Evolutionary conservation across 495 filamentous ascomycete genomes (phyloP), one percentile per base, ranked within the genome.

Genomic region (Parathielavia hyrcaniae): DNA sequence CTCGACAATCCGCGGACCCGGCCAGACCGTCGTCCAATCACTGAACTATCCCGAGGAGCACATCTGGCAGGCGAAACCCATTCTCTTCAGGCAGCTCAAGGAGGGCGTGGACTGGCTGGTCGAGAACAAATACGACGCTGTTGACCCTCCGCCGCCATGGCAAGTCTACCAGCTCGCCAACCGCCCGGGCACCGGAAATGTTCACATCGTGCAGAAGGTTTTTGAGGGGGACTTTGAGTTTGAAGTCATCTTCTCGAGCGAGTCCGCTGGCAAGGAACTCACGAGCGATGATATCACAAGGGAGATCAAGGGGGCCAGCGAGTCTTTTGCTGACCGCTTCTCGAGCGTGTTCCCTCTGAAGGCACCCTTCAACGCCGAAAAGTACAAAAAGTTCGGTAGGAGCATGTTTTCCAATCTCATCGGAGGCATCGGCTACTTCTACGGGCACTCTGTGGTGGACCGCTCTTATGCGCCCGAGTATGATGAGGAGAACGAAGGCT

Each of bases 181-280:
- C 58, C 65, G 73, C 0, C 84, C 88, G 19, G 83, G 83, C 13
- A 49, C 73, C 19, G 95, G 92, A 14, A 97, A 97, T 65, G 63
- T 90, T 5, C 93, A 98, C 59, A 75, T 95, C 48, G 81, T 97
- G 40, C 92, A 98, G 71, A 97, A 96, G 72, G 80, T 91, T 4
- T 98, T 97, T 68, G 82, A 88, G 67, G 95, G 95, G 1, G 64
- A 84, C 22, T 98, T 97, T 68, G 89, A 93, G 79, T 97, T 98
- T 64, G 93, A 98, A 65, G 77, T 97, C 44, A 78, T 97, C 23
- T 97, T 88, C 75, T 90, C 89, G 5, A 96, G 92, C 58, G 83
- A 75, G 47, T 92, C 89, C 19, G 81, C 85, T 2, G 78, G 81
- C 12, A 77, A 82, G 70, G 76, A 71, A 47, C 40, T 71, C 38